phyloP scores from a whole-genome alignment of 106 monocot species.

The Narthecium ossifragum region DNA sequence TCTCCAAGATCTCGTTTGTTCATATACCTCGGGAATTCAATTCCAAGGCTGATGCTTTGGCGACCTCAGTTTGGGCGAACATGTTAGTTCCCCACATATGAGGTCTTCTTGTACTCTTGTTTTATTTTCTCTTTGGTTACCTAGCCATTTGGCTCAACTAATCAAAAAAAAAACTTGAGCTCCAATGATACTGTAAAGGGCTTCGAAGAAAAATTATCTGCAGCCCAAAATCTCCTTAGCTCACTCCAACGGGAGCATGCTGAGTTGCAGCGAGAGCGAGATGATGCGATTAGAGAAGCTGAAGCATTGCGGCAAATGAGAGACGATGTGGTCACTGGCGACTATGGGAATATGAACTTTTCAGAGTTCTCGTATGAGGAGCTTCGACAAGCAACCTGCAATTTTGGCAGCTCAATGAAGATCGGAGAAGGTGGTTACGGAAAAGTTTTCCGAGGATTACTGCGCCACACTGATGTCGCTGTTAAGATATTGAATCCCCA shows the following conservation, averaged over 20 bases:
- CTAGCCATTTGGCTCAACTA: no score
- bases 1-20: no score
- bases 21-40: no score
- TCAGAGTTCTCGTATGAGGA: constrained; percentile 3
- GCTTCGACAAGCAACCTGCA: constrained; percentile 10
- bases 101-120: no score
- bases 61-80: no score
- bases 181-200: constrained; percentile 20
- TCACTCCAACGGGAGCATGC: constrained; percentile 29
- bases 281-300: constrained; percentile 23
- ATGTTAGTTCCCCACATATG: no score
- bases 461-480: constrained; percentile 9
- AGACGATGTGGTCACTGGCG: constrained; percentile 2
- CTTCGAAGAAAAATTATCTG: constrained; percentile 33
- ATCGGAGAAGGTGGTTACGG: constrained; percentile 35
- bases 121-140: no score
- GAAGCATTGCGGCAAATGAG: constrained; percentile 16
- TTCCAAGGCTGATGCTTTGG: no score
- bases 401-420: constrained; percentile 9
- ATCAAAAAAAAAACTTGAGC: no score
- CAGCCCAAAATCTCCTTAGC: constrained; percentile 13
- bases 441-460: constrained; percentile 18
- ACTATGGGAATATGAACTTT: constrained; percentile 2
- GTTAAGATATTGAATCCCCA: constrained; percentile 17
- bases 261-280: constrained; percentile 19